Conservation (phyloP, 202 grass and related monocot species). For the Brachypodium distachyon region DNA sequence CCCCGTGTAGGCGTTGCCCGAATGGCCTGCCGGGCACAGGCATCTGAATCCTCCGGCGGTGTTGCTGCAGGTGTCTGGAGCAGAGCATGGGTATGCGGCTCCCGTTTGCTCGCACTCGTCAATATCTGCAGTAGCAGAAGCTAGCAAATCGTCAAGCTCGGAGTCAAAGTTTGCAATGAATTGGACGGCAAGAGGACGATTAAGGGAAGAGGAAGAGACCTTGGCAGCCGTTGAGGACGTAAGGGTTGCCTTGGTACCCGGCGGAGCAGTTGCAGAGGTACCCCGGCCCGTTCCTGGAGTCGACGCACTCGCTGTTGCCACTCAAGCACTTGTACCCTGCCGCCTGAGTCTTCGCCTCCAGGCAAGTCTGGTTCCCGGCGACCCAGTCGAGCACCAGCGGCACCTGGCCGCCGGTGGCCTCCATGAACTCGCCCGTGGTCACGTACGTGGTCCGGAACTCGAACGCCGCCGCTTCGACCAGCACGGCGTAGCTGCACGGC, state of each 20-base stretch:
- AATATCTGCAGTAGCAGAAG: neutral
- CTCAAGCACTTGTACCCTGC: neutral
- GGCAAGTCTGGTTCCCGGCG: neutral
- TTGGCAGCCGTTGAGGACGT: neutral
- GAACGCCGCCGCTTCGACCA: neutral
- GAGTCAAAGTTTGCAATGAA: too few relatives aligned
- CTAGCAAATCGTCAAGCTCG: too few relatives aligned
- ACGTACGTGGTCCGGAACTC: neutral
- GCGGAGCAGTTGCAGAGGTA: constrained; percentile 3
- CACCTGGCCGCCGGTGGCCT: neutral
- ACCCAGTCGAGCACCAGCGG: neutral
- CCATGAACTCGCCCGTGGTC: neutral
- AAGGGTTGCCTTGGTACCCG: neutral
- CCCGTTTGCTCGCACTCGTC: neutral
- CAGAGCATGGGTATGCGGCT: neutral
- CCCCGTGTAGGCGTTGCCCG: neutral
- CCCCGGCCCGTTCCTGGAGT: neutral
- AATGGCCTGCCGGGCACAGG: neutral
- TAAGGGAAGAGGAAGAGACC: neutral
- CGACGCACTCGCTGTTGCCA: neutral
- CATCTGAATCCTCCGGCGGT: neutral
- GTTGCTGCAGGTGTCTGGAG: neutral
- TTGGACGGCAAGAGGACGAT: too few relatives aligned
- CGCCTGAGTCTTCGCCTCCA: neutral
- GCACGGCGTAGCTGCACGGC: constrained; percentile 1